Percentiles rank a stretch among this genome's conserved stretches.
Evolutionary conservation across 2,329 filamentous ascomycete genomes (phyloP).

Genomic region (Aulographum hederae): DNA sequence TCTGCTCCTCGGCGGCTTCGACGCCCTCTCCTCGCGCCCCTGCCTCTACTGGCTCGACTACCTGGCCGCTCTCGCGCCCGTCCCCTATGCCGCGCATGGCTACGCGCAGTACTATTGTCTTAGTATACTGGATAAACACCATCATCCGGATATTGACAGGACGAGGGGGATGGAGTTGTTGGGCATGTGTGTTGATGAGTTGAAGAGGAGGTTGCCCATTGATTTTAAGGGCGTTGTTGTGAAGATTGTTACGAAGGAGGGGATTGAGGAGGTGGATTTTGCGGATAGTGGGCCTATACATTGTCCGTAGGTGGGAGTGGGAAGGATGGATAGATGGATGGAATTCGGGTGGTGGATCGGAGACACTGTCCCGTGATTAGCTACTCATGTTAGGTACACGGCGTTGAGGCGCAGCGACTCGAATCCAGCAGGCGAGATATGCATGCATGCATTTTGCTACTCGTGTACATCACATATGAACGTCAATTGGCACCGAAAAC

Average conservation of each 20-base stretch:
- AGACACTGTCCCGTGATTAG: not conserved
- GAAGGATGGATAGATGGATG: not conserved
- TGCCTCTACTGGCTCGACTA: slow-evolving; percentile 96
- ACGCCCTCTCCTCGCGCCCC: slow-evolving; percentile 80
- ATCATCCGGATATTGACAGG: slow-evolving; percentile 81
- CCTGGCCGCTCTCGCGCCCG: slow-evolving; percentile 67
- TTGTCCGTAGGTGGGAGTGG: slow-evolving; percentile 6
- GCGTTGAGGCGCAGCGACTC: not conserved
- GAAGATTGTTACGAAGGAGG: slow-evolving; percentile 90
- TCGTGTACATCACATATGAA: too few relatives aligned
- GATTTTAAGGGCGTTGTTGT: slow-evolving; percentile 95
- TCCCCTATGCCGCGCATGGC: slow-evolving; percentile 93
- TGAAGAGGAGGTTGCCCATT: slow-evolving; percentile 90
- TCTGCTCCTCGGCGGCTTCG: slow-evolving; percentile 81
- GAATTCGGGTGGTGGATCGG: not conserved
- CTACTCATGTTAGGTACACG: not conserved
- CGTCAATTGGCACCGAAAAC: too few relatives aligned
- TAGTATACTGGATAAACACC: slow-evolving; percentile 94
- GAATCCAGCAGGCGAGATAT: not conserved
- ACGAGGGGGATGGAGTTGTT: slow-evolving; percentile 84
- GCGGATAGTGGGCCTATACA: slow-evolving; percentile 57
- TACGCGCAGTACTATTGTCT: slow-evolving; percentile 99
- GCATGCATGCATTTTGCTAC: too few relatives aligned
- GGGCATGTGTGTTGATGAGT: slow-evolving; percentile 86
- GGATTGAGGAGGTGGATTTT: slow-evolving; percentile 69